These are phyloP conservation scores for Cupressus sempervirens DNA, from an alignment of 75 land plant genomes.

Conservation along the genomic window DNA sequence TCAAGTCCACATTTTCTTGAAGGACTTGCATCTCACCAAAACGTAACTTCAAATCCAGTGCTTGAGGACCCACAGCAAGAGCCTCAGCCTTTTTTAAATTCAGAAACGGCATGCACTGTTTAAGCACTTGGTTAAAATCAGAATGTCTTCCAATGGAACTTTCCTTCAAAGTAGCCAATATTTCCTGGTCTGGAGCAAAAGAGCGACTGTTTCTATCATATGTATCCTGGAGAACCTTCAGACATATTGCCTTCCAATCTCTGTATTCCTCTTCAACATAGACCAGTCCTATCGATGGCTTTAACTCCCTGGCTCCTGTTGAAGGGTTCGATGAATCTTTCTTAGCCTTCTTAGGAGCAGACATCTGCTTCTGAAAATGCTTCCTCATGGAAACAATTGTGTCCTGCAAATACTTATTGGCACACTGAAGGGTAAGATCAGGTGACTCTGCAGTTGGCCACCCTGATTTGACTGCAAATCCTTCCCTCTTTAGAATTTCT, in stretches of 20 bases:
- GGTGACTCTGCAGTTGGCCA: constrained; percentile 59
- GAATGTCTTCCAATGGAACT: constrained; percentile 44
- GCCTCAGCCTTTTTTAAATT: constrained; percentile 84
- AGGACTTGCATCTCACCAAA: constrained; percentile 74
- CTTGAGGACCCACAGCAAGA: constrained; percentile 46
- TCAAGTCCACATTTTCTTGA: constrained; percentile 56
- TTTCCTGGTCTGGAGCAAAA: constrained; percentile 60
- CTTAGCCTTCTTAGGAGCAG: no score
- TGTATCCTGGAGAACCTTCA: constrained; percentile 54
- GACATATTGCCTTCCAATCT: constrained; percentile 69
- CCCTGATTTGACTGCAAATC: no score
- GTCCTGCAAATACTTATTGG: constrained; percentile 45
- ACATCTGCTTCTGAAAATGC: no score
- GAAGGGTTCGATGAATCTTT: constrained; percentile 21
- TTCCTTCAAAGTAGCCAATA: constrained; percentile 39
- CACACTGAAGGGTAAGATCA: constrained; percentile 59
- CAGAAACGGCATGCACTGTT: constrained; percentile 79
- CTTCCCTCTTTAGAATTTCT: constrained; percentile 14
- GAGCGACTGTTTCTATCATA: constrained; percentile 25
- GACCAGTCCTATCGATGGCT: constrained; percentile 36
- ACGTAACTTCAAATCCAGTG: constrained; percentile 72
- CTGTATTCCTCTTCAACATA: constrained; percentile 28
- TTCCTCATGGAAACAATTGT: no score
- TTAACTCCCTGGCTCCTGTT: constrained; percentile 24
- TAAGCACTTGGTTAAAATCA: constrained; percentile 63